Base-by-base conservation (phyloP, 2,329 filamentous ascomycete genomes). In the Fusarium staphyleae region DNA sequence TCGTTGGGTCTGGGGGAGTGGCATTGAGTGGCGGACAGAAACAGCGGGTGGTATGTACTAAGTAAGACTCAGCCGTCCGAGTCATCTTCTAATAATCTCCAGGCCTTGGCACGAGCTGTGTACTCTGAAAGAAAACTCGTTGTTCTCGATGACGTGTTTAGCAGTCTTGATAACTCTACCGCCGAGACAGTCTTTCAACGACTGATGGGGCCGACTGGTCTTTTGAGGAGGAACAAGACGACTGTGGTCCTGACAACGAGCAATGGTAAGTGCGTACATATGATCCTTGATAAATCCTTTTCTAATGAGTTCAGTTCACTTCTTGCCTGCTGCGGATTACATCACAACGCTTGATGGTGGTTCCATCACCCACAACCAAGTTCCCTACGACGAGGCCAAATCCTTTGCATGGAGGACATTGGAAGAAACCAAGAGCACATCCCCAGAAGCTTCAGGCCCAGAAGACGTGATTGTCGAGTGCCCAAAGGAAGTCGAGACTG, bases 111-210 rank as follows among this genome's bases (percentile, higher is more conserved):
- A 3, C 70, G 80, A 13, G 78, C 79, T 1, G 63, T 82, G 0
- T 83, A 79, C 51, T 70, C 75, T 1, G 57, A 69, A 8, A 68
- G 63, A 6, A 61, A 72, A 2, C 65, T 80, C 1, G 14, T 79
- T 1, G 26, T 83, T 3, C 62, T 82, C 1, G 80, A 83, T 48
- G 78, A 82, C 44, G 65, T 73, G 0, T 74, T 81, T 29, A 77
- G 77, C 40, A 75, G 73, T 0, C 69, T 81, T 2, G 79, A 81
- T 50, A 69, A 71, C 1, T 66, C 72, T 4, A 84, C 81, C 0
- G 70, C 76, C 10, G 62, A 72, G 6, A 57, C 68, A 2, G 69
- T 83, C 4, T 77, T 81, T 30, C 62, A 73, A 9, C 69, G 71
- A 3, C 65, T 82, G 0, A 63, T 83, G 4, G 74, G 75, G 0